Base-by-base conservation (phyloP, 306 rosid species). In the Cicer arietinum region DNA sequence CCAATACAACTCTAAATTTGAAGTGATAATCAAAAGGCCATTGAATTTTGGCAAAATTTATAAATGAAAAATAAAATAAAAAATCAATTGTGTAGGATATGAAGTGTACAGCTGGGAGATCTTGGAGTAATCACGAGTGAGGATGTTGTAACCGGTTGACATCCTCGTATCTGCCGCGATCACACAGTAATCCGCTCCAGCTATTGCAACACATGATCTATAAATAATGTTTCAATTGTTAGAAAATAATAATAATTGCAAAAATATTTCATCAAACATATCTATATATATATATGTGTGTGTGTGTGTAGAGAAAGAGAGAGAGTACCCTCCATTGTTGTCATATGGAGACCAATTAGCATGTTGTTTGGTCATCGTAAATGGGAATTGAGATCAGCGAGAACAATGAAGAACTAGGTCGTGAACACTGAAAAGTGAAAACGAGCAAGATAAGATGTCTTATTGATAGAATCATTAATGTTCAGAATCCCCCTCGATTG, bases 291-390 rank as follows among this genome's bases (percentile, higher is more conserved):
- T 25, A 25, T 25, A 3, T 25, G 0, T 25, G 13, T 47, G n/a
- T 47, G 52, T 10, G 52, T 0, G 52, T 10, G 2, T 9, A 51
- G 4, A 43, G 41, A 52, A 17, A 61, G 8, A 70, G 20, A 58
- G 45, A 71, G 35, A 41, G 71, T 91, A 93, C 98, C 98, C 98
- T 84, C 98, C 97, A 83, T 93, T 93, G 88, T 91, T 91, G 85
- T 93, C 98, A 75, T 93, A 93, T 6, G 98, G 98, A 25, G 97
- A 91, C 97, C 97, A 93, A 75, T 91, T 91, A 11, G 97, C 88
- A 1, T 90, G 95, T 65, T 94, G 86, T 74, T 92, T 94, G 3
- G 91, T 77, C 97, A 90, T 94, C 83, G 88, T 73, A 59, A 53
- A 35, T 60, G 10, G 44, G 8, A 70, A 30, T 56, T 54, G 57